These are phyloP conservation scores for Saitozyma sp. DNA, from an alignment of 768 basidiomycete genomes.

Conservation along the genomic window DNA sequence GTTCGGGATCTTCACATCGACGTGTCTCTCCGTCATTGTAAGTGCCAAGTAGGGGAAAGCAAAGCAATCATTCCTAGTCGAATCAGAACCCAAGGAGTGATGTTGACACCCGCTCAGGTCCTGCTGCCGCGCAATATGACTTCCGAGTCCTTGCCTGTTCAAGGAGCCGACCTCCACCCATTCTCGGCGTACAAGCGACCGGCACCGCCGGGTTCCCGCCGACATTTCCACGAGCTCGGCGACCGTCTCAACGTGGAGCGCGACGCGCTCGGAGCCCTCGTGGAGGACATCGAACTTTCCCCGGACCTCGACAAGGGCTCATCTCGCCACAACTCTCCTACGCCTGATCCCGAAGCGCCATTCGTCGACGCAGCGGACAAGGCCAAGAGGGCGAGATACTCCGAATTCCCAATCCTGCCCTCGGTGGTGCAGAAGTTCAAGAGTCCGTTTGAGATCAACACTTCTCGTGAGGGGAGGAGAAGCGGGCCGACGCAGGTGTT, in stretches of 20 bases:
- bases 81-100: neutral
- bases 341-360: too few relatives aligned
- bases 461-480: slow-evolving; percentile 3
- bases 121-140: slow-evolving; percentile 42
- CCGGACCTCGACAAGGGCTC: too few relatives aligned
- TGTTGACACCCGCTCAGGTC: slow-evolving; percentile 8
- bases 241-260: slow-evolving; percentile 36
- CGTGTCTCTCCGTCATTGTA: slow-evolving; percentile 29
- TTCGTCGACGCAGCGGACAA: too few relatives aligned
- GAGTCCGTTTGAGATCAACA: slow-evolving; percentile 17
- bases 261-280: slow-evolving; percentile 14
- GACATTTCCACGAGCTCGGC: slow-evolving; percentile 24
- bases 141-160: slow-evolving; percentile 25
- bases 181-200: slow-evolving; percentile 30
- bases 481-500: slow-evolving; percentile 22
- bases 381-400: too few relatives aligned
- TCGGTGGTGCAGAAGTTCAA: slow-evolving; percentile 21
- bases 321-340: too few relatives aligned
- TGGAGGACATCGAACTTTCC: neutral
- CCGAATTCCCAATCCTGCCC: slow-evolving; percentile 15
- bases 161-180: slow-evolving; percentile 17
- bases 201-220: neutral
- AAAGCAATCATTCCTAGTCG: neutral
- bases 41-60: slow-evolving; percentile 10
- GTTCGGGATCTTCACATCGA: slow-evolving; percentile 21